Evolutionary conservation across 163 green algal genomes (phyloP), one percentile per base, ranked within the genome.

Genomic region (Scenedesmus sp.): DNA sequence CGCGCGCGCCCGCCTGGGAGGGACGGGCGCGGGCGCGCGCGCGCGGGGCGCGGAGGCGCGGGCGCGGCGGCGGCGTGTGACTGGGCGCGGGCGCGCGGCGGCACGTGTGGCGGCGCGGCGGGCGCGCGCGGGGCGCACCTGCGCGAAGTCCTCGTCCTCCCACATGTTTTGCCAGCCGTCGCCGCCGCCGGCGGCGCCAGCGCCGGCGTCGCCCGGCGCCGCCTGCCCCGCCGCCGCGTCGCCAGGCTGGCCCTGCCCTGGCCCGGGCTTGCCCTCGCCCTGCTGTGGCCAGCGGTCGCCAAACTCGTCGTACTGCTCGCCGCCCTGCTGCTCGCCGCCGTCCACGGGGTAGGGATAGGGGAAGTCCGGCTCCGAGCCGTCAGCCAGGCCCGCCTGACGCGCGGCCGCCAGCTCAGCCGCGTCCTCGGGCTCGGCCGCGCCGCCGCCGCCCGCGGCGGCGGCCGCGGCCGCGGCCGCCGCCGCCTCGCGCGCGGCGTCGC

Each of bases 281-380:
- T 45, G n/a, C 7, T 66, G 34, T 31, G 28, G 10, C 36, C 50
- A 36, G 0, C 45, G 33, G 17, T 86, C 83, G 3, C 69, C 85
- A 71, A 93, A 92, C 56, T 93, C 87, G 4, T 89, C 80, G 63
- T 92, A 94, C 9, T 86, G 86, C 10, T 48, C 60, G 2, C n/a
- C n/a, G n/a, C n/a, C n/a, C n/a, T n/a, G n/a, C n/a, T n/a, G n/a
- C n/a, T n/a, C n/a, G n/a, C n/a, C n/a, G n/a, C n/a, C n/a, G n/a
- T n/a, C n/a, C n/a, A n/a, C n/a, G n/a, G n/a, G n/a, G n/a, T n/a
- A n/a, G n/a, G n/a, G n/a, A n/a, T n/a, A n/a, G n/a, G n/a, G n/a
- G n/a, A n/a, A n/a, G n/a, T n/a, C n/a, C n/a, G n/a, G n/a, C n/a
- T 72, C 63, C 20, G 70, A 60, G 17, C 60, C 58, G 20, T 1